Base-by-base conservation (phyloP, 768 basidiomycete genomes). In the Rhizopogon vinicolor region DNA sequence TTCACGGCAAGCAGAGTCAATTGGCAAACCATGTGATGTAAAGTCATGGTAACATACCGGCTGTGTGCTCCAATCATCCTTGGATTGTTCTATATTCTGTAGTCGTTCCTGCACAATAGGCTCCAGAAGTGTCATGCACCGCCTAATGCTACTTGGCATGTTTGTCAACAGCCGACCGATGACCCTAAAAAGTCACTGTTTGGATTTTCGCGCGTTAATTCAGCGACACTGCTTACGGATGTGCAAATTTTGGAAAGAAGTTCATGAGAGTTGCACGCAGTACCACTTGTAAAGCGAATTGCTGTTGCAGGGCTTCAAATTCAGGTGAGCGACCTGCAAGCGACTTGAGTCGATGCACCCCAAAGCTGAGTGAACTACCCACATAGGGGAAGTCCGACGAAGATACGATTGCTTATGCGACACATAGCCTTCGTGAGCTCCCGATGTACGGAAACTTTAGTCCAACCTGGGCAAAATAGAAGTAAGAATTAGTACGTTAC, bases 321-420 rank as follows among this genome's bases (percentile, higher is more conserved):
- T 74, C 71, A 42, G 66, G 54, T 58, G 70, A 64, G 43, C 74
- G 69, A 55, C 69, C 75, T 76, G 56, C 49, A 44, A 54, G 55
- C 29, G 48, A 52, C 29, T 48, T 62, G 37, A 61, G 14, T 2
- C 9, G 9, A 49, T 49, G 48, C 14, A 49, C 19, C 35, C 35
- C 14, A 9, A 35, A 49, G 19, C 5, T 49, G 37, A 49, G 37
- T 35, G 48, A 16, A 44, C 44, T 37, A 63, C 69, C 52, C 52
- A 77, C 77, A 74, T 45, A 74, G 53, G 12, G 72, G 68, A 5
- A 64, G 46, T 2, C 76, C 76, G 28, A 77, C 72, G 46, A 76
- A 77, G 40, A 75, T 55, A 25, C 77, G 75, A 53, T 75, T 77
- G 48, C 71, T 75, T 54, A 62, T 64, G 58, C 74, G 71, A 60